phyloP scores from a whole-genome alignment of 306 rosid genomes.

The Trifolium subterraneum region DNA sequence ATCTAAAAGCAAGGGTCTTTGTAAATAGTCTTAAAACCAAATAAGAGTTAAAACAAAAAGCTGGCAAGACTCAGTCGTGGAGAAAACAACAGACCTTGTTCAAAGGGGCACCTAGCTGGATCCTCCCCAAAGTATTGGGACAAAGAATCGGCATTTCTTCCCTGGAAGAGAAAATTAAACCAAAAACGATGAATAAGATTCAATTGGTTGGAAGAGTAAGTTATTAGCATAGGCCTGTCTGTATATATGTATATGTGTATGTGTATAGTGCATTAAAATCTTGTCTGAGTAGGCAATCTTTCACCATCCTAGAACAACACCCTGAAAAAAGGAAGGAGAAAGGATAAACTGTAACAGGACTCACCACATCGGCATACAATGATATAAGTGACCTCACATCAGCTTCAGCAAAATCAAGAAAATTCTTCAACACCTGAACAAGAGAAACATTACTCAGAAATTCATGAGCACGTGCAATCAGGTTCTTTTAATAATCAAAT shows the following conservation, averaged over 20 bases:
- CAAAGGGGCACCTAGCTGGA: slow-evolving; percentile 98
- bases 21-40: neutral
- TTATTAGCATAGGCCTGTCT: slow-evolving; percentile 13
- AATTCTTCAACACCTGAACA: slow-evolving; percentile 84
- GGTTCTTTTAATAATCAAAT: slow-evolving; percentile 23
- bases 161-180: slow-evolving; percentile 63
- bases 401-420: slow-evolving; percentile 93
- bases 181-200: slow-evolving; percentile 37
- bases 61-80: neutral
- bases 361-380: slow-evolving; percentile 96
- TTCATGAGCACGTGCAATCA: slow-evolving; percentile 9
- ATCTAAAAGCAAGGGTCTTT: neutral
- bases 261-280: slow-evolving; percentile 3
- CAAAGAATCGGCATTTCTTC: slow-evolving; percentile 96
- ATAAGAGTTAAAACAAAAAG: neutral
- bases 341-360: slow-evolving; percentile 39
- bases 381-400: slow-evolving; percentile 93
- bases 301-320: slow-evolving; percentile 19
- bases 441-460: slow-evolving; percentile 37
- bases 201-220: slow-evolving; percentile 23
- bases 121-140: slow-evolving; percentile 98
- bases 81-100: slow-evolving; percentile 77
- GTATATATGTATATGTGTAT: neutral
- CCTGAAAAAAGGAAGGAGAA: slow-evolving; percentile 18
- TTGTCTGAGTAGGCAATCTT: slow-evolving; percentile 4